A percentile compares a stretch with the other conserved stretches of the same genome.
phyloP scores from a whole-genome alignment of 2,329 filamentous ascomycete species.

The Fusarium albidum region DNA sequence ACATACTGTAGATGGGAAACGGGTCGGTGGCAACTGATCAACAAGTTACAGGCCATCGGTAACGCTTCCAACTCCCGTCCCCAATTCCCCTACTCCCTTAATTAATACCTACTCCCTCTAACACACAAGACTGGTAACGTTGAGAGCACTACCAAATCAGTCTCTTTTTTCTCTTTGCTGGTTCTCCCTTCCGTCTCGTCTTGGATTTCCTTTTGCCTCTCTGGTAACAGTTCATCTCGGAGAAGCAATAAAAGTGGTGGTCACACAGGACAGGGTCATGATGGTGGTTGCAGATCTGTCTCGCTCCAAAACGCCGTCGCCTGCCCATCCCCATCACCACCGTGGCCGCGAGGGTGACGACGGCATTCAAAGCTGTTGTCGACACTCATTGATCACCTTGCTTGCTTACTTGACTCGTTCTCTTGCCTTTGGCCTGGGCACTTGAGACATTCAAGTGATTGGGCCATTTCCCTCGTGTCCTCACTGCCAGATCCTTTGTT shows the following conservation, averaged over 20 bases:
- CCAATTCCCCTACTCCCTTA: too few relatives aligned
- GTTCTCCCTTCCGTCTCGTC: conserved; percentile 13
- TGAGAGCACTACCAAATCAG: too few relatives aligned
- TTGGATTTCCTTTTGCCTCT: background rate
- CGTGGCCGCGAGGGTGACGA: background rate
- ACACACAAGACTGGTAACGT: too few relatives aligned
- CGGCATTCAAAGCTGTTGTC: conserved; percentile 9
- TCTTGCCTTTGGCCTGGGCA: too few relatives aligned
- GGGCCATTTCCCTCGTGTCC: background rate
- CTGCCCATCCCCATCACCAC: conserved; percentile 16
- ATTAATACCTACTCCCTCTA: too few relatives aligned
- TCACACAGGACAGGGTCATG: conserved; percentile 21
- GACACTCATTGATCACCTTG: background rate
- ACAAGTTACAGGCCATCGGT: conserved; percentile 8
- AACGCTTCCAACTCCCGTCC: conserved; percentile 12
- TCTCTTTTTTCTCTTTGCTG: too few relatives aligned
- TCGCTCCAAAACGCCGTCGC: conserved; percentile 19
- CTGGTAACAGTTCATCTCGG: conserved; percentile 3
- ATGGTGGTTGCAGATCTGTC: conserved; percentile 36
- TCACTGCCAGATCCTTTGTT: background rate
- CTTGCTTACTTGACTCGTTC: too few relatives aligned
- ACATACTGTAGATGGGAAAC: conserved; percentile 18
- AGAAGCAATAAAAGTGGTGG: conserved; percentile 15
- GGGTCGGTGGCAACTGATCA: conserved; percentile 30
- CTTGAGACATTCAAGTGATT: background rate